Evolutionary conservation across 2,329 filamentous ascomycete genomes (phyloP), one percentile per base, ranked within the genome.

Genomic region (Clarireedia paspali): DNA sequence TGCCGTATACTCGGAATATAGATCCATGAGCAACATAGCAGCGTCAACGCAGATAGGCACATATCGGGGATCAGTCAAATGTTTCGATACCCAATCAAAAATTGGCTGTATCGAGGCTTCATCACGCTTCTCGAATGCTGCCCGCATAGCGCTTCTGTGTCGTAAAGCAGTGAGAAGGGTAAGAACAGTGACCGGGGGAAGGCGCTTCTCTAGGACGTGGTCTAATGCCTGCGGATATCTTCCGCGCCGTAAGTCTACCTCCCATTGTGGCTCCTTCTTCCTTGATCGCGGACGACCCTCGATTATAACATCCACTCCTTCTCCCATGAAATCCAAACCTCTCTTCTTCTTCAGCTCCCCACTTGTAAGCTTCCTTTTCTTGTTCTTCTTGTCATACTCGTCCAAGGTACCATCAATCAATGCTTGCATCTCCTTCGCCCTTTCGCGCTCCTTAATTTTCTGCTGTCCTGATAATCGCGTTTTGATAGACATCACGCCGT

Each of bases 231-330:
- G 77, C 3, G 79, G 78, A 70, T 94, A 97, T 58, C 84, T 81
- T 10, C 85, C 91, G 66, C 87, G 85, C 50, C 91, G 84, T 56
- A 97, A 78, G 62, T 89, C 84, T 58, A 80, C 77, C 70, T 96
- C 91, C 92, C 94, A 99, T 5, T 74, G 67, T 47, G 84, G 83
- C 63, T 88, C 81, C 66, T 82, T 84, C 17, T 34, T 34, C 30
- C 47, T 51, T 46, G 42, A 44, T 50, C 75, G 74, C 42, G 88
- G 84, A 63, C 89, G 86, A 44, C 83, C 82, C 50, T 92, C 88
- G 64, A 97, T 91, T 64, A 96, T 82, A 53, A 96, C 91, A 68
- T 96, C 91, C 24, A 86, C 88, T 46, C 85, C 87, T 70, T 95
- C 89, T 61, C 89, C 91, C 20, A 87, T 80, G 66, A 91, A 87